Base-by-base conservation (phyloP, 106 monocot species). In the Dendrobium huoshanense region DNA sequence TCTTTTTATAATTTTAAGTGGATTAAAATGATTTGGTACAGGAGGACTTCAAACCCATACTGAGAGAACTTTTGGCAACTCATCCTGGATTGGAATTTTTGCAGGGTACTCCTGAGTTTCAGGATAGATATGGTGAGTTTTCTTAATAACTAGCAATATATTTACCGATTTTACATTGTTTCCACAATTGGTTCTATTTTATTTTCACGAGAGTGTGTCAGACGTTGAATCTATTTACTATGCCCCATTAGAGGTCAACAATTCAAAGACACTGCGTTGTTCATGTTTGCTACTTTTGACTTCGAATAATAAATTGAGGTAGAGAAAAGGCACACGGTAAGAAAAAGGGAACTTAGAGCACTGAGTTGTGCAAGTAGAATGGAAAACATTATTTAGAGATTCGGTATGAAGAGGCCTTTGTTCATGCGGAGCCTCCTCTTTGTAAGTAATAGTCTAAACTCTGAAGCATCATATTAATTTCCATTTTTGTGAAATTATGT, bases 61-160 rank as follows among this genome's bases (percentile, higher is more conserved):
- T 98, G 2, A 81, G 83, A 79, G 97, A 98, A 77, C 92, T 98
- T 78, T 87, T 98, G 88, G 92, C 89, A 40, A 89, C 85, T 54
- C 97, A 98, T 88, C 97, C 92, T 55, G 97, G 97, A 10, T 85
- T 98, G 85, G 97, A 98, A 75, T 98, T 98, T 56, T 79, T 98
- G 82, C 97, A 98, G 77, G 89, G 81, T 78, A 98, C 97, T 19
- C 97, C 94, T n/a, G 97, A 98, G 82, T 98, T 98, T 89, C 97
- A 98, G 80, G 97, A 98, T 81, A 92, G 97, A 98, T 98, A 98
- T 85, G 97, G 97, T 98, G 86, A 76, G 81, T 19, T 82, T 58
- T 47, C 64, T 31, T 64, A 16, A 47, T 0, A 31, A 9, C 13
- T 24, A 24, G 41, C 7, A 43, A 10, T 10, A 5, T 6, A 10